Evolutionary conservation across 1,284 basidiomycete genomes (phyloP).

Genomic region (Volvariella volvacea): DNA sequence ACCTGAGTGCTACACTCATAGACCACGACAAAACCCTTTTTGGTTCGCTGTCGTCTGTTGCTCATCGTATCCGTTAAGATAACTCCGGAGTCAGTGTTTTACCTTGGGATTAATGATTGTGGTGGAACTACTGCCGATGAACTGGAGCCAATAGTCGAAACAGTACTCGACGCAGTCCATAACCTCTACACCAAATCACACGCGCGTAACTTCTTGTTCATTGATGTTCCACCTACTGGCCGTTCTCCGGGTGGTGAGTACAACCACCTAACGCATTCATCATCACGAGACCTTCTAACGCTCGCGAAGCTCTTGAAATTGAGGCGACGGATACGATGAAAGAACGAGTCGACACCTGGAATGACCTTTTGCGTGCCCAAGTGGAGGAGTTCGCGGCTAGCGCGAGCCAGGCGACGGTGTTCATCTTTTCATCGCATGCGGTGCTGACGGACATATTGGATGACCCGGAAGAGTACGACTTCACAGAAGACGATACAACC

Average conservation of each 20-base stretch:
- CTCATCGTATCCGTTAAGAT: slow-evolving; percentile 2
- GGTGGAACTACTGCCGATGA: slow-evolving; percentile 11
- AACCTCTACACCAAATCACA: slow-evolving; percentile 15
- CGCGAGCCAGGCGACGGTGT: slow-evolving; percentile 14
- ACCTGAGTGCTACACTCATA: slow-evolving; percentile 3
- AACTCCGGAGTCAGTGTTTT: slow-evolving; percentile 12
- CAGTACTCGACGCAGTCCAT: slow-evolving; percentile 17
- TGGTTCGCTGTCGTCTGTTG: slow-evolving; percentile 2
- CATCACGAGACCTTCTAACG: not conserved
- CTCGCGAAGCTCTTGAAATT: not conserved
- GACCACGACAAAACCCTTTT: not conserved
- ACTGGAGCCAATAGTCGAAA: slow-evolving; percentile 14
- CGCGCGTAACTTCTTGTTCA: slow-evolving; percentile 21
- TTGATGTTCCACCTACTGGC: slow-evolving; percentile 24
- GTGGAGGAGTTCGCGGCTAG: slow-evolving; percentile 16
- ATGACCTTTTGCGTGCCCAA: slow-evolving; percentile 16
- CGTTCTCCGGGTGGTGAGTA: slow-evolving; percentile 18
- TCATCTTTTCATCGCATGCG: slow-evolving; percentile 24
- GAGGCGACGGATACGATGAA: slow-evolving; percentile 8
- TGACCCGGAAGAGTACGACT: slow-evolving; percentile 21
- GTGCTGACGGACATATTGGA: slow-evolving; percentile 26
- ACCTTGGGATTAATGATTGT: slow-evolving; percentile 16
- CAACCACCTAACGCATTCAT: not conserved
- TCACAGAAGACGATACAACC: slow-evolving; percentile 18
- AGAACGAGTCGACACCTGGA: slow-evolving; percentile 22